Conservation (phyloP, 768 basidiomycete species). For the Strobilomyces echinocephalus region DNA sequence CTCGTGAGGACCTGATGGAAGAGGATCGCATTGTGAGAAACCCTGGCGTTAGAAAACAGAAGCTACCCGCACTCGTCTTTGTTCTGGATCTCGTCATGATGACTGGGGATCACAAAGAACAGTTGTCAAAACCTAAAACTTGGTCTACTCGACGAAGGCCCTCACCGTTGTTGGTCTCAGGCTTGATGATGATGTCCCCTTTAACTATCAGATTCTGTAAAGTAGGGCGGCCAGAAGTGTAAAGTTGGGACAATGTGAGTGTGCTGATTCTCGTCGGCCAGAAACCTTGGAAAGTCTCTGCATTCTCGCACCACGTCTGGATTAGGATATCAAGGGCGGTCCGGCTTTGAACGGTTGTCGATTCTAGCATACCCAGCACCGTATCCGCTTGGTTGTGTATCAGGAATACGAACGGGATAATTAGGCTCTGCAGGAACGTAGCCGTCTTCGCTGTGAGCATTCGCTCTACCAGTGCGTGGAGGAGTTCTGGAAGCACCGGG, state of each 20-base stretch:
- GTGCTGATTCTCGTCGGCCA: conserved; percentile 88
- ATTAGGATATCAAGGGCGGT: conserved; percentile 84
- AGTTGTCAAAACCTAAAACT: conserved; percentile 11
- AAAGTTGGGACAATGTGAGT: conserved; percentile 74
- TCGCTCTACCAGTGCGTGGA: conserved; percentile 77
- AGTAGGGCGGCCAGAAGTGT: conserved; percentile 58
- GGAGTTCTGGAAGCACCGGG: conserved; percentile 80
- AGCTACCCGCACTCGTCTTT: conserved; percentile 61
- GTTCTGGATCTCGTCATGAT: conserved; percentile 96
- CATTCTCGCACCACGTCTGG: conserved; percentile 91
- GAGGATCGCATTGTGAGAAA: conserved; percentile 11
- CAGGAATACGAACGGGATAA: conserved; percentile 91
- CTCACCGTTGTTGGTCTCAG: conserved; percentile 78
- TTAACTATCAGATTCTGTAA: conserved; percentile 73
- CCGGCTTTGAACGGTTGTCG: conserved; percentile 53
- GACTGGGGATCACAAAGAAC: conserved; percentile 45
- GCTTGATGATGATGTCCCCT: conserved; percentile 85
- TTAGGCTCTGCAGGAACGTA: conserved; percentile 87
- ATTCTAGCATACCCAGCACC: conserved; percentile 72
- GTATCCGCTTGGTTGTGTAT: conserved; percentile 82
- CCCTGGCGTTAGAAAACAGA: background rate
- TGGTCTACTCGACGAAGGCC: conserved; percentile 11
- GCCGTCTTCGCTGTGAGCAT: conserved; percentile 86
- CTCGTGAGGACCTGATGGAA: conserved; percentile 68
- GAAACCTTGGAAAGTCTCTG: conserved; percentile 90